phyloP scores from a whole-genome alignment of 495 filamentous ascomycete species.

The Lasiosphaeris hirsuta region DNA sequence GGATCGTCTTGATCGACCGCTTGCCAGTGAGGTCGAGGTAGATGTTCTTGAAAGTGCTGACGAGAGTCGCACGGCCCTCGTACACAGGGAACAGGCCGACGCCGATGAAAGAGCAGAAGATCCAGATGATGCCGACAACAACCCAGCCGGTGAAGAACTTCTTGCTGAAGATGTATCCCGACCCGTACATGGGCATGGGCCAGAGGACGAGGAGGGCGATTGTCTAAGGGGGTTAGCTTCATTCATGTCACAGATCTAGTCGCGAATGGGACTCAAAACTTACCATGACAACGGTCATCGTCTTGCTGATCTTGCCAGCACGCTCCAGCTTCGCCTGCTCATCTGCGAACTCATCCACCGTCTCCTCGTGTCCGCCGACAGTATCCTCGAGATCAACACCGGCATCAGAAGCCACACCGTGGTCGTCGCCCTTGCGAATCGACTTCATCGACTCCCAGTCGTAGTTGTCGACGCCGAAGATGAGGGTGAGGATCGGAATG shows the following conservation, averaged over 20 bases:
- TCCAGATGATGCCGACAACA: conserved; percentile 79
- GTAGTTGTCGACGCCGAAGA: conserved; percentile 76
- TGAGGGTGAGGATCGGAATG: conserved; percentile 72
- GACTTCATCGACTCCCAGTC: conserved; percentile 84
- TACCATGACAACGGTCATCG: conserved; percentile 64
- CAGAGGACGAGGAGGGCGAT: conserved; percentile 78
- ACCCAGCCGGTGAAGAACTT: conserved; percentile 94
- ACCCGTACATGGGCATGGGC: conserved; percentile 94
- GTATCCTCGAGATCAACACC: conserved; percentile 70
- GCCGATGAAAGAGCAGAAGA: conserved; percentile 68
- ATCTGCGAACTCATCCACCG: conserved; percentile 42
- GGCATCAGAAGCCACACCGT: conserved; percentile 65
- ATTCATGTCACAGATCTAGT: not conserved
- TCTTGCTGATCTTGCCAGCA: conserved; percentile 76
- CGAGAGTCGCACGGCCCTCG: conserved; percentile 71
- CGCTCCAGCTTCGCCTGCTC: conserved; percentile 67
- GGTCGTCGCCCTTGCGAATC: conserved; percentile 82
- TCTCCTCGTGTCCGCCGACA: conserved; percentile 50
- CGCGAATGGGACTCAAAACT: not conserved
- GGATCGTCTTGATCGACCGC: conserved; percentile 40
- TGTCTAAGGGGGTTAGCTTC: conserved; percentile 38
- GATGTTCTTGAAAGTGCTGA: conserved; percentile 62
- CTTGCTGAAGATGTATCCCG: conserved; percentile 82
- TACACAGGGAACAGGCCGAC: conserved; percentile 83
- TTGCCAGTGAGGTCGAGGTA: conserved; percentile 65